Percentiles rank a stretch among this genome's conserved stretches.
These are phyloP conservation scores for Wickerhamomyces sp. DNA, from an alignment of 1,139 yeast species.

Conservation along the genomic window DNA sequence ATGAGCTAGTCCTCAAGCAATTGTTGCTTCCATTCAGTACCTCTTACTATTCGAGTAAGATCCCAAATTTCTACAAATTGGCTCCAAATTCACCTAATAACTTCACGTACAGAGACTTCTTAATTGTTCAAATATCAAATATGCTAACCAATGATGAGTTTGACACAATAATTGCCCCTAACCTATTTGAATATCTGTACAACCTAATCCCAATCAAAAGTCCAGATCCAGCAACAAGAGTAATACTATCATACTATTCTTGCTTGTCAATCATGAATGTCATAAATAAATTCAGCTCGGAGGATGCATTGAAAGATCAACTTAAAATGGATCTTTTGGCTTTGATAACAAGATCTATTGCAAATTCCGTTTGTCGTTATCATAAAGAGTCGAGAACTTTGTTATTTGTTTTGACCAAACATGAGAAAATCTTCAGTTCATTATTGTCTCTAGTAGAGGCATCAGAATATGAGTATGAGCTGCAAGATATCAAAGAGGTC, in stretches of 20 bases:
- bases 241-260: conserved; percentile 52
- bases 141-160: conserved; percentile 32
- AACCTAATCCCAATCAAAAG: conserved; percentile 47
- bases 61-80: conserved; percentile 45
- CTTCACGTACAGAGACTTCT: conserved; percentile 56
- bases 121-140: conserved; percentile 48
- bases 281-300: conserved; percentile 27
- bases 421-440: conserved; percentile 29
- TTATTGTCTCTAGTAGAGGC: conserved; percentile 24
- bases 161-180: conserved; percentile 35
- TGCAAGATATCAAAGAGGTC: conserved; percentile 5
- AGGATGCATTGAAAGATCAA: conserved; percentile 17
- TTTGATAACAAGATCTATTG: conserved; percentile 47
- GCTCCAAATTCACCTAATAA: conserved; percentile 14
- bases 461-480: conserved; percentile 13
- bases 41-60: conserved; percentile 34
- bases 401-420: conserved; percentile 46
- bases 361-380: conserved; percentile 44
- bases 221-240: conserved; percentile 26
- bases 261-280: conserved; percentile 53
- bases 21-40: conserved; percentile 40
- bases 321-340: conserved; percentile 56
- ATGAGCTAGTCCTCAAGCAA: conserved; percentile 34
- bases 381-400: conserved; percentile 52
- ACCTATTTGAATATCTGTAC: conserved; percentile 52